Evolutionary conservation across 1,284 basidiomycete genomes (phyloP).

Genomic region (Abortiporus biennis): DNA sequence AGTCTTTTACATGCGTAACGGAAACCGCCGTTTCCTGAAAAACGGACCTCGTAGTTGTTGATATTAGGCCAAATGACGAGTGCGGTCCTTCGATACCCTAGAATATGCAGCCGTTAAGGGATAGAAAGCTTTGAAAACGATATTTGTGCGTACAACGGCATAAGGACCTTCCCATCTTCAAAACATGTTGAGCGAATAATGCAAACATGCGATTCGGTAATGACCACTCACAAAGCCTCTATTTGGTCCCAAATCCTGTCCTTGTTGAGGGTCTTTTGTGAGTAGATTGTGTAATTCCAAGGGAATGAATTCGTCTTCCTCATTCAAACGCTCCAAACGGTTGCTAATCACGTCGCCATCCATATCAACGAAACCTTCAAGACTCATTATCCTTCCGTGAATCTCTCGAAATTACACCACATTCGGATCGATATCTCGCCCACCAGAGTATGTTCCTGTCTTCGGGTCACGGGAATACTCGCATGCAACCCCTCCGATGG

Average conservation of each 20-base stretch:
- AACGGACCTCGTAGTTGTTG: background rate
- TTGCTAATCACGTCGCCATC: conserved; percentile 21
- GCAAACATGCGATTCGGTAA: background rate
- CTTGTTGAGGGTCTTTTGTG: conserved; percentile 28
- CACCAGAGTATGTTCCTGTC: no score
- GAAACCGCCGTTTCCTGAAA: background rate
- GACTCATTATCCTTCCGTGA: background rate
- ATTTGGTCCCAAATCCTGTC: conserved; percentile 35
- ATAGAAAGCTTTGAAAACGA: background rate
- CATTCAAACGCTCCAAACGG: conserved; percentile 22
- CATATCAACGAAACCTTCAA: conserved; percentile 31
- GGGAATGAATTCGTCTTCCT: conserved; percentile 27
- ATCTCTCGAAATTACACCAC: conserved; percentile 1
- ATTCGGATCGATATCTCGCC: background rate
- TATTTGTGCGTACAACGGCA: background rate
- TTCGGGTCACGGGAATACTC: no score
- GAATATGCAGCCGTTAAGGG: background rate
- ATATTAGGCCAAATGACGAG: conserved; percentile 30
- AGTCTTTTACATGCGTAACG: background rate
- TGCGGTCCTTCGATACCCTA: conserved; percentile 35
- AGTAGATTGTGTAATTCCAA: conserved; percentile 21
- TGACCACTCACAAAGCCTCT: conserved; percentile 34
- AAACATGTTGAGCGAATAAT: no score
- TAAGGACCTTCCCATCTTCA: background rate
- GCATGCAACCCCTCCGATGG: background rate